These are phyloP conservation scores for Fusarium sulawesiense DNA, from an alignment of 2,329 filamentous ascomycete genomes.

Conservation along the genomic window DNA sequence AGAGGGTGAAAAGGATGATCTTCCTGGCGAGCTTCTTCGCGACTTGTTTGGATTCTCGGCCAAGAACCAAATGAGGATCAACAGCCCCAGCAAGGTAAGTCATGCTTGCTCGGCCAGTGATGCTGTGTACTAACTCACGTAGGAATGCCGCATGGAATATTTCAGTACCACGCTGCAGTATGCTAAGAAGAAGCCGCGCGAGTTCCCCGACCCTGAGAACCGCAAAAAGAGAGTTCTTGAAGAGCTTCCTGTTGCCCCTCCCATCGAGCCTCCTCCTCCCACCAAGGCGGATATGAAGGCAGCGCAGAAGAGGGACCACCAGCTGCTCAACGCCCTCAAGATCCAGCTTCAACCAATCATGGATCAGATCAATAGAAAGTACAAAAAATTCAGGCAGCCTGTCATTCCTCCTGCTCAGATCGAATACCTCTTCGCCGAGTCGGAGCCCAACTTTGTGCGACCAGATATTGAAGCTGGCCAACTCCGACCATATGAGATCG, in stretches of 20 bases:
- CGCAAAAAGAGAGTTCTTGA: slow-evolving; percentile 89
- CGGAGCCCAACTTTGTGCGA: slow-evolving; percentile 76
- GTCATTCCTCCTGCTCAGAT: slow-evolving; percentile 80
- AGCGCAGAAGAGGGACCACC: slow-evolving; percentile 83
- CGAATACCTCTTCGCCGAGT: slow-evolving; percentile 85
- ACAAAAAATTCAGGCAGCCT: slow-evolving; percentile 86
- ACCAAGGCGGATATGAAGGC: slow-evolving; percentile 84
- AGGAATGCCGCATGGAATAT: slow-evolving; percentile 78
- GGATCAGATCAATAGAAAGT: slow-evolving; percentile 93
- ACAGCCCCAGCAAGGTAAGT: slow-evolving; percentile 72
- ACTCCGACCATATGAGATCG: slow-evolving; percentile 80
- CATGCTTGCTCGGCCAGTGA: not conserved
- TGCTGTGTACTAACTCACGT: slow-evolving; percentile 15
- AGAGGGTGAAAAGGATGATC: slow-evolving; percentile 72
- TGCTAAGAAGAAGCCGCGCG: slow-evolving; percentile 80
- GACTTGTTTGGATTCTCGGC: slow-evolving; percentile 88
- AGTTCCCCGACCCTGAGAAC: slow-evolving; percentile 88
- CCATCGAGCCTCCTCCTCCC: slow-evolving; percentile 72
- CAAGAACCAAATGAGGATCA: slow-evolving; percentile 79
- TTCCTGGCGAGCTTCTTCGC: slow-evolving; percentile 72
- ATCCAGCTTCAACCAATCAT: slow-evolving; percentile 92
- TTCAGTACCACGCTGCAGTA: slow-evolving; percentile 81
- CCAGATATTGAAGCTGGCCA: slow-evolving; percentile 66
- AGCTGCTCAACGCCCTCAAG: slow-evolving; percentile 87
- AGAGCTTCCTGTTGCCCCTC: slow-evolving; percentile 78